phyloP scores from a whole-genome alignment of 2,329 filamentous ascomycete species.

The Magnaporthiopsis incrustans region DNA sequence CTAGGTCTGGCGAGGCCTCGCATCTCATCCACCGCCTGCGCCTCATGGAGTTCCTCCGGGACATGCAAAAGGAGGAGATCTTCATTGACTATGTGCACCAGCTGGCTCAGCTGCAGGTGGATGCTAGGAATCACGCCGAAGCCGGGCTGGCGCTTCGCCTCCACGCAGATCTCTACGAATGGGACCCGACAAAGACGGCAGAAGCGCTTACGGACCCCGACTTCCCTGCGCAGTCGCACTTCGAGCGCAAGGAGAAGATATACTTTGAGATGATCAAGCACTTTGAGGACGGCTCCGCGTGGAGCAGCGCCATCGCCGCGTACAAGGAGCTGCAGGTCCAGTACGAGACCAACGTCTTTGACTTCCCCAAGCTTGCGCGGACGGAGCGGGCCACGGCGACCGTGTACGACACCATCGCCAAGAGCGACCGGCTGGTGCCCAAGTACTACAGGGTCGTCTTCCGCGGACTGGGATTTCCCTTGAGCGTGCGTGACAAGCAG shows the following conservation, averaged over 20 bases:
- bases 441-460: conserved; percentile 91
- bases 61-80: conserved; percentile 96
- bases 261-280: conserved; percentile 94
- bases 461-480: conserved; percentile 80
- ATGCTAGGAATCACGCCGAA: conserved; percentile 72
- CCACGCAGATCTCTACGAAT: conserved; percentile 87
- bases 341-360: conserved; percentile 83
- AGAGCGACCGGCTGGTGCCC: conserved; percentile 68
- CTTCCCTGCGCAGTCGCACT: conserved; percentile 78
- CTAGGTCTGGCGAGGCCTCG: conserved; percentile 58
- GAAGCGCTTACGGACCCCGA: conserved; percentile 61
- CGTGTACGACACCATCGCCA: conserved; percentile 82
- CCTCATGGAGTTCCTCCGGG: conserved; percentile 91
- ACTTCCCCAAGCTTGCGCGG: conserved; percentile 85
- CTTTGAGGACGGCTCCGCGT: conserved; percentile 90
- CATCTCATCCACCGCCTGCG: conserved; percentile 82
- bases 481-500: conserved; percentile 75
- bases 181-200: conserved; percentile 66
- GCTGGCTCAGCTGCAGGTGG: conserved; percentile 68
- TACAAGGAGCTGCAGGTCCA: conserved; percentile 89
- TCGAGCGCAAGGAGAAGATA: conserved; percentile 85
- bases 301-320: conserved; percentile 78
- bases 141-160: conserved; percentile 82
- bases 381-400: conserved; percentile 85
- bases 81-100: conserved; percentile 96